Base-by-base conservation (phyloP, 768 basidiomycete species). In the Tubosaeta sp. region DNA sequence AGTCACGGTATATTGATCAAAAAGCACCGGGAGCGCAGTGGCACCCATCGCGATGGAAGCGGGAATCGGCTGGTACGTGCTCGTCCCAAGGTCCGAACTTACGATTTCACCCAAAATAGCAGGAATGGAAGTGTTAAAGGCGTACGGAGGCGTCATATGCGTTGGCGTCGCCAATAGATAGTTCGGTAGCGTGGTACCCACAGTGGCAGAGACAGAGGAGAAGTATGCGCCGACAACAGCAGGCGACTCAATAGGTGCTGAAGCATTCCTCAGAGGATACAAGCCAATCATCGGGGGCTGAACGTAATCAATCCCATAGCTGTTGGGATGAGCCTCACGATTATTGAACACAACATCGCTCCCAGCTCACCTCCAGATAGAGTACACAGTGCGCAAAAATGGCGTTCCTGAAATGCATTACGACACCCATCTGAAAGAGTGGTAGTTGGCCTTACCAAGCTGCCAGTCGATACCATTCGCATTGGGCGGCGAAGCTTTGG, bases 381-480 rank as follows among this genome's bases (percentile, higher is more conserved):
- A 84, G 64, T 91, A 91, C 0, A 91, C 87, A 3, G 86, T 87
- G 32, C 83, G 76, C 50, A 91, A 61, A 64, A 91, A 91, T 0
- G 84, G 75, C 1, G 78, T 65, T 19, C 86, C 85, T 85, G 50
- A 5, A 55, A 42, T 22, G 31, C 6, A 26, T 59, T 17, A 19
- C 29, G 37, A 33, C 49, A 41, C 1, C 9, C 5, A 12, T 33
- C 19, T 9, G 31, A 7, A 16, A 11, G 13, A 42, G 3, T 1
- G 29, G 12, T 14, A 10, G 4, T 11, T 16, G 6, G n/a, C 53
- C 68, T 26, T 57, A 85, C 86, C 88, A 45, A 91, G 74, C 65
- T 90, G 86, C 89, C 89, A 91, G 60, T 91, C 89, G 48, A 91
- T 77, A 13, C 86, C 89, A 65, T 90, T 85, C 13, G 82, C 56